Evolutionary conservation across 306 rosid genomes (phyloP), one percentile per base, ranked within the genome.

Genomic region (Chamaecrista fasciculata): DNA sequence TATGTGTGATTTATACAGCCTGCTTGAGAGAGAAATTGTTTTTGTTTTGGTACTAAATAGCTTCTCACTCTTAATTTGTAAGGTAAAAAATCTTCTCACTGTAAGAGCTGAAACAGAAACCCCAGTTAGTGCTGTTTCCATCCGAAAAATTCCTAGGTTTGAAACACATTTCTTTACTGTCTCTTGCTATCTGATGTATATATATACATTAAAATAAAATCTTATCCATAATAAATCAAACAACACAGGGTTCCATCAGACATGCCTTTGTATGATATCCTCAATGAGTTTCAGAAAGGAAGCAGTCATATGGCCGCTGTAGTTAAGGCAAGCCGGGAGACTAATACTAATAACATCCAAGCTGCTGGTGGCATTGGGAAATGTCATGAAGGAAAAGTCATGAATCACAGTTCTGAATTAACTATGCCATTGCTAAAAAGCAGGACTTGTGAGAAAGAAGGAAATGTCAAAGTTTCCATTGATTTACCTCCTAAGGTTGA

Each of bases 281-380:
- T 94, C 77, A 94, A 94, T 11, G 98, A 94, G 83, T 94, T 94
- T 81, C 97, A 94, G 74, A 94, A 94, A 72, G 98, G 98, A 20
- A 85, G 93, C 71, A 94, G 98, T 67, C 98, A 94, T 80, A 94
- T 94, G 98, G 98, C 98, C 49, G 98, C 97, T 60, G 96, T 94
- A 62, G 95, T 90, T 56, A 94, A 81, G 79, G 80, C 82, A 36
- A 79, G 44, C 70, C 84, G 81, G 67, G 85, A 79, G 78, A 77
- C 10, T 79, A 86, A 72, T 66, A 62, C 9, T 79, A 86, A 72
- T 64, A 62, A 66, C 71, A 84, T 75, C 79, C 84, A 49, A 14
- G 73, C 47, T 37, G 55, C 67, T 16, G 47, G 72, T 63, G 84
- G 80, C 31, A 84, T 70, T 34, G 83, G 79, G 62, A 83, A 88